Conservation (phyloP, 2,329 filamentous ascomycete genomes). For the Chaetothyriales sp. region DNA sequence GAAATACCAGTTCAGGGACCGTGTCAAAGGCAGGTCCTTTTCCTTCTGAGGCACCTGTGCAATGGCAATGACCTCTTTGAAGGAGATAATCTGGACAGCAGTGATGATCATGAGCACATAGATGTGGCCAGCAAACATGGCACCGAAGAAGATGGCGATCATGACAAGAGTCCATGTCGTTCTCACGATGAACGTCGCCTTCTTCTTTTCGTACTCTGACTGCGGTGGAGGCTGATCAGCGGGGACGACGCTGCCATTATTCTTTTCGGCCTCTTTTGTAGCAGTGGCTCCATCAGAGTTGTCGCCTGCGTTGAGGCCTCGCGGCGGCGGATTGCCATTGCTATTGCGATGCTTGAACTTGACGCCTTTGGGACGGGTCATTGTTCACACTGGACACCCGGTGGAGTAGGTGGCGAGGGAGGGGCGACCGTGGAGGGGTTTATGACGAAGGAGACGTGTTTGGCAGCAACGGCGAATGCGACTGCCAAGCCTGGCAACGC, state of each 20-base stretch:
- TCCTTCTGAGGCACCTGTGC: conserved; percentile 85
- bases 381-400: conserved; percentile 13
- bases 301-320: conserved; percentile 30
- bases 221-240: conserved; percentile 26
- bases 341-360: conserved; percentile 40
- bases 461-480: not conserved
- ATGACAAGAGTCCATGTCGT: conserved; percentile 98
- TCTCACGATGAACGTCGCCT: conserved; percentile 89
- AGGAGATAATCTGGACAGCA: conserved; percentile 85
- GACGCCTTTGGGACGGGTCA: conserved; percentile 43
- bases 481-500: not conserved
- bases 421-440: not conserved
- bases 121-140: conserved; percentile 91
- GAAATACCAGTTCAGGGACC: conserved; percentile 98
- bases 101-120: conserved; percentile 93
- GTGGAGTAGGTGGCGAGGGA: not conserved
- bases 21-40: conserved; percentile 80
- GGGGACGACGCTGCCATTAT: conserved; percentile 9
- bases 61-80: conserved; percentile 98
- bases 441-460: not conserved
- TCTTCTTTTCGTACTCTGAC: conserved; percentile 94
- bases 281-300: conserved; percentile 1
- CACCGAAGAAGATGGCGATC: conserved; percentile 81
- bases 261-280: conserved; percentile 22
- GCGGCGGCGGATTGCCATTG: conserved; percentile 32